Conservation (phyloP, 805 yeast species). For the Yarrowia deformans region DNA sequence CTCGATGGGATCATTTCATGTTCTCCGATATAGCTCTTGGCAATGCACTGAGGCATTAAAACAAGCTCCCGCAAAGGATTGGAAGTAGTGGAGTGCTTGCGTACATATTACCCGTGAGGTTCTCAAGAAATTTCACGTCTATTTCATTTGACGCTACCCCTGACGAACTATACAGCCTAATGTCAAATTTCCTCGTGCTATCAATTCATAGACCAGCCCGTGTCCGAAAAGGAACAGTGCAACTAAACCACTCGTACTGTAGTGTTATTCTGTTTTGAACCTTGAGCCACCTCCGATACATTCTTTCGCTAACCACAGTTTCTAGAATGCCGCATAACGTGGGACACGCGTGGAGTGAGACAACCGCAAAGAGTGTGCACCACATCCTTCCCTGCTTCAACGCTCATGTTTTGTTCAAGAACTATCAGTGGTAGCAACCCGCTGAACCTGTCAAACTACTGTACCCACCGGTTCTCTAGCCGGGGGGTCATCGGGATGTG, state of each 20-base stretch:
- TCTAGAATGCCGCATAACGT: slow-evolving; percentile 12
- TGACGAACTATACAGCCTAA: background rate
- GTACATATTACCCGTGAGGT: background rate
- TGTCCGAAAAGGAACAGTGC: background rate
- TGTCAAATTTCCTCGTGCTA: background rate
- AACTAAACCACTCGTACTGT: background rate
- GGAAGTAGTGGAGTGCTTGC: background rate
- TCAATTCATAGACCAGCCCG: background rate
- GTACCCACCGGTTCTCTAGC: background rate
- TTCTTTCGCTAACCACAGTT: background rate
- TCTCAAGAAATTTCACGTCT: too few relatives aligned
- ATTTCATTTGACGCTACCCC: background rate
- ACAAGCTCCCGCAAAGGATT: background rate
- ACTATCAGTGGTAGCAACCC: too few relatives aligned
- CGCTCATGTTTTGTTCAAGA: too few relatives aligned
- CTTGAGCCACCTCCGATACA: slow-evolving; percentile 7
- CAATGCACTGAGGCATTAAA: slow-evolving; percentile 14
- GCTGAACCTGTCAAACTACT: background rate
- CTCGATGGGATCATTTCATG: background rate
- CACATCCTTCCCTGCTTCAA: too few relatives aligned
- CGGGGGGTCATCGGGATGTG: slow-evolving; percentile 19
- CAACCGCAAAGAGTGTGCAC: background rate
- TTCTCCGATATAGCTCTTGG: slow-evolving; percentile 14
- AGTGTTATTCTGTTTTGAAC: background rate
- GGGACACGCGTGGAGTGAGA: slow-evolving; percentile 1